Base-by-base conservation (phyloP, 208 protist genomes). In the Zelonia costaricensis region DNA sequence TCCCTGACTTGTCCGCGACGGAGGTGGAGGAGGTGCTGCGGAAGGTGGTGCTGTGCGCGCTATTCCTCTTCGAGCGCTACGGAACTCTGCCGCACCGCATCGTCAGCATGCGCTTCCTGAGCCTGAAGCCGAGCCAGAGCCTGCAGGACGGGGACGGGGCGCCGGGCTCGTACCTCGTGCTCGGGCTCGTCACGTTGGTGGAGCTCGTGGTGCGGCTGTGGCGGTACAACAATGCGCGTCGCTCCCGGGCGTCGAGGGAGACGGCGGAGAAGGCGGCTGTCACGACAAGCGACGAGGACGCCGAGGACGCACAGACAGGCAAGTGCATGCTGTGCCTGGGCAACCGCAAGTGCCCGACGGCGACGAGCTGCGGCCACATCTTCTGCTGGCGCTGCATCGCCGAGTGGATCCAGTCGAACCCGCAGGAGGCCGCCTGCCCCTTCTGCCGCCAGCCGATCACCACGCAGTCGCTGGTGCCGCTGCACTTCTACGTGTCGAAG, bases 381-480 rank as follows among this genome's bases (percentile, higher is more conserved):
- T 95, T 93, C 59, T 95, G 90, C 66, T 95, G 90, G 87, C 64
- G 70, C n/a, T 95, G 90, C 62, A 82, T 93, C 31, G 73, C 82
- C 22, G 86, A 91, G 67, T 93, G 84, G 82, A 92, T 92, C 52
- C 85, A 77, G 48, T 85, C 84, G n/a, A 91, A 86, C 53, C 74
- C 86, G 15, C 68, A 80, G 13, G 80, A 90, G 27, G 86, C 86
- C 1, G 67, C 86, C 3, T 95, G 90, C 47, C 90, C 90, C n/a
- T 87, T 95, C 57, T 95, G 90, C 63, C 74, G 90, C 6, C 82
- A 92, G 64, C 82, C 68, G 56, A 92, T 95, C 65, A 88, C 84
- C 23, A 44, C 80, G 15, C 74, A 82, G 58, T 84, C 86, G 10
- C 71, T 91, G 16, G 86, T 93, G 40, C 86, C 90, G 23, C 83